Base-by-base conservation (phyloP, 2,329 filamentous ascomycete species). In the Xylariales sp. region DNA sequence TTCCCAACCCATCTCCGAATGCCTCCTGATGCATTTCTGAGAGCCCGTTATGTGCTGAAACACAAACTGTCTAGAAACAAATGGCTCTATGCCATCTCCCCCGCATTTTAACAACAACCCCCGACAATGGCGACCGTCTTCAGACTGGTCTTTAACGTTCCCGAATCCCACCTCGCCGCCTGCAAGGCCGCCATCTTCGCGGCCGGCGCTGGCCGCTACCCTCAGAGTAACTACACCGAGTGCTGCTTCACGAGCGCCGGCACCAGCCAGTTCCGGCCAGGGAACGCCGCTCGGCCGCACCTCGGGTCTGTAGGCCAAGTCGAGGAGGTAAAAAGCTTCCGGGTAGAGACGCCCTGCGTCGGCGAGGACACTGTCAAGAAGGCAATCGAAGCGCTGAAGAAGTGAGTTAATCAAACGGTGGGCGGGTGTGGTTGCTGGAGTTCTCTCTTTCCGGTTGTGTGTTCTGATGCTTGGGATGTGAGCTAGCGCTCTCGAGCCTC, bases 181-280 rank as follows among this genome's bases (percentile, higher is more conserved):
- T 74, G 72, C 55, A 80, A 80, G 54, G 40, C 60, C 0, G 75
- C 76, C 42, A 63, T 80, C 47, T 79, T 80, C 53, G 62, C 62
- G n/a, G 71, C 73, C 12, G 75, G 76, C 15, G 76, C 74, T 3
- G 76, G 76, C 18, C 60, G 66, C 10, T 74, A 72, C 40, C 69
- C 72, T 1, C 28, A 10, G 14, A 70, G 70, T n/a, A 68, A 67
- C 48, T 79, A 79, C 51, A 74, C 70, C 17, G 72, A 80, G 47
- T 72, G 65, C 53, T 70, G 69, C 55, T 81, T 66, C 63, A 61
- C 63, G 3, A 57, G 62, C 1, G 45, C 59, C 4, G 83, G 83
- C 5, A 76, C 65, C 0, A 81, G 80, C 1, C 81, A 86, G 51
- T 88, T 86, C 56, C 72, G 76, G 0, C 81, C 82, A 0, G 78